Evolutionary conservation across 163 green algal species (phyloP), one percentile per base, ranked within the genome.

Genomic region (Chlamydomonas reinhardtii): DNA sequence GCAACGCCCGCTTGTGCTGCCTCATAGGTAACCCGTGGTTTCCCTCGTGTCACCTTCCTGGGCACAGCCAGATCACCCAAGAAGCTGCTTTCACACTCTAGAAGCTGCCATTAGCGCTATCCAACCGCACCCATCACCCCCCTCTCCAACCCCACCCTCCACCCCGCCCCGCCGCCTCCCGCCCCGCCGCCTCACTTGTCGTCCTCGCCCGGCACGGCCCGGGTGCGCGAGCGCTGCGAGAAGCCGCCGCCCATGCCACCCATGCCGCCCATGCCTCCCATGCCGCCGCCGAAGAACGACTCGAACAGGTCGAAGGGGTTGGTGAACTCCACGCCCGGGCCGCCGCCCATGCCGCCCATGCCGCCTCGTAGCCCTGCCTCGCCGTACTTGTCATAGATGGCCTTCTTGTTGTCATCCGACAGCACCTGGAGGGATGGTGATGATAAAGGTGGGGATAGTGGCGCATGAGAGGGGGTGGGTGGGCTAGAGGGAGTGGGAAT

Each of bases 251-350:
- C 92, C 87, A 95, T 94, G 72, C 94, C 93, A 35, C 94, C 93
- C 66, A 94, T 91, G 62, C 92, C 92, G 22, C 94, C 91, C 87
- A 94, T 94, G 76, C 92, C 93, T 31, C 93, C 94, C 76, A 94
- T 94, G 79, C 84, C 94, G 76, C 86, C 94, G 37, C 97, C 96
- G 84, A 99, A 99, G 91, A 99, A 99, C 14, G 91, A 94, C 93
- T 99, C 97, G 88, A 99, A 99, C 52, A 99, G 91, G 89, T 99
- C 97, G 83, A 99, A 99, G 24, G 98, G 97, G 91, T 99, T 99
- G 73, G 90, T 94, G 89, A 98, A 98, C 59, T 96, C 94, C 43
- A 82, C 81, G n/a, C 80, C 84, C 8, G 43, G 69, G 35, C 86
- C 90, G 35, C 89, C 92, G 74, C 86, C 86, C 81, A 91, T 92